Evolutionary conservation across 2,329 filamentous ascomycete genomes (phyloP).

Genomic region (Nemania serpens): DNA sequence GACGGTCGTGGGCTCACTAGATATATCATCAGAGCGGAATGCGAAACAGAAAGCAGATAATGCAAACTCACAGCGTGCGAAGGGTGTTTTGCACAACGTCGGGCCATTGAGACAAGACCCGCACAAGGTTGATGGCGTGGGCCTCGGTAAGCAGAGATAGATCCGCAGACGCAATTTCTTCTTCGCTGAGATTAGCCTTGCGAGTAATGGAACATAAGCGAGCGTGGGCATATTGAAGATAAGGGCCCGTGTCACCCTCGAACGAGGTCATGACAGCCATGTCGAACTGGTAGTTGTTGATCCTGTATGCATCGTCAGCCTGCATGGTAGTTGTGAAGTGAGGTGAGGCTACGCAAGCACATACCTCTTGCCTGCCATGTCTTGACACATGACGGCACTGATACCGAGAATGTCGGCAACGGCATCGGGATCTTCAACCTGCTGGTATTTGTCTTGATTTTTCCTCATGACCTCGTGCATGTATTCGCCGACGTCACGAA

Average conservation of each 20-base stretch:
- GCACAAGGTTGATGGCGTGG: slow-evolving; percentile 64
- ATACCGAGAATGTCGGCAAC: slow-evolving; percentile 91
- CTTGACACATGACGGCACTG: slow-evolving; percentile 95
- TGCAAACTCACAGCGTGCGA: slow-evolving; percentile 63
- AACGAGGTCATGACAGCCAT: slow-evolving; percentile 74
- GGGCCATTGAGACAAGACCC: slow-evolving; percentile 81
- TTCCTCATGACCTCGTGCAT: slow-evolving; percentile 98
- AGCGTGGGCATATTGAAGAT: slow-evolving; percentile 73
- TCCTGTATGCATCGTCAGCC: slow-evolving; percentile 40
- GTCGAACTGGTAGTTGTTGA: slow-evolving; percentile 64
- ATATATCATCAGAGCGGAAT: slow-evolving; percentile 3
- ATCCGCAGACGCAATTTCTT: slow-evolving; percentile 56
- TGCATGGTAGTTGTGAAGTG: slow-evolving; percentile 39
- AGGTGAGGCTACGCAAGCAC: slow-evolving; percentile 31
- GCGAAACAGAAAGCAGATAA: neutral
- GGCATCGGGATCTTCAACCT: slow-evolving; percentile 80
- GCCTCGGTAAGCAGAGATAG: slow-evolving; percentile 64
- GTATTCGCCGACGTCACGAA: slow-evolving; percentile 81
- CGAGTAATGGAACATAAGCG: slow-evolving; percentile 57
- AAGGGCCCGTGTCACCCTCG: slow-evolving; percentile 74
- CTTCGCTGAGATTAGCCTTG: slow-evolving; percentile 39
- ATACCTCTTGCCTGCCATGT: slow-evolving; percentile 92
- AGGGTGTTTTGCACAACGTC: slow-evolving; percentile 84
- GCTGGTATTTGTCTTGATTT: slow-evolving; percentile 87
- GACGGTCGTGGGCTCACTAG: slow-evolving; percentile 67